phyloP scores from a whole-genome alignment of 352 stramenopile species.

The Globisporangium acanthophoron region DNA sequence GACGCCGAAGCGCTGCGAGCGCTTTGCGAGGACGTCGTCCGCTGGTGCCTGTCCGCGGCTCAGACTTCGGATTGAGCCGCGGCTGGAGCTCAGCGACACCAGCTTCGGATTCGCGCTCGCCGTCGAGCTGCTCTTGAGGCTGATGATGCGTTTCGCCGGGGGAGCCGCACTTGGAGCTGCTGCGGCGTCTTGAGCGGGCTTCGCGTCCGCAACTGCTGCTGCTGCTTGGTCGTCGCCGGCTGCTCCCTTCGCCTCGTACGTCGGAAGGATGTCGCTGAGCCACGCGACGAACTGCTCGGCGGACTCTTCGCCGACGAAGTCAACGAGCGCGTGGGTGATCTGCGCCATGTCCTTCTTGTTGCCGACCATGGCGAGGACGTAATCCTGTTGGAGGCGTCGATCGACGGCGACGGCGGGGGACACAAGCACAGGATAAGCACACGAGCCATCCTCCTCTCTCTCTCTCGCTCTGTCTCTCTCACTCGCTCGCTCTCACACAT shows the following conservation, averaged over 20 bases:
- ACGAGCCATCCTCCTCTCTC: constrained; percentile 14
- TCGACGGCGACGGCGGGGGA: constrained; percentile 9
- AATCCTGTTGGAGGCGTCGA: constrained; percentile 44
- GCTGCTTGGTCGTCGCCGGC: constrained; percentile 2
- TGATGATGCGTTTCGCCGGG: constrained; percentile 51
- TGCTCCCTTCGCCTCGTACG: constrained; percentile 31
- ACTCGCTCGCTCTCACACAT: constrained; percentile 5
- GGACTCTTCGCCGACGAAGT: constrained; percentile 81
- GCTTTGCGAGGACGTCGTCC: constrained; percentile 53
- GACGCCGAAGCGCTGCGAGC: constrained; percentile 72
- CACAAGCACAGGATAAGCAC: constrained; percentile 29
- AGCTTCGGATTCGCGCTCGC: constrained; percentile 38
- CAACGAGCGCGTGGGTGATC: constrained; percentile 74
- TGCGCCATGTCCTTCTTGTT: constrained; percentile 86
- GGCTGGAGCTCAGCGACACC: constrained; percentile 32
- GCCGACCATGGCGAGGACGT: constrained; percentile 81
- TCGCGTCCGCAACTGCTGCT: constrained; percentile 4
- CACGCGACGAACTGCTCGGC: constrained; percentile 68
- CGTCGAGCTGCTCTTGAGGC: constrained; percentile 38
- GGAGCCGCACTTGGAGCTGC: constrained; percentile 5
- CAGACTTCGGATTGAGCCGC: constrained; percentile 50
- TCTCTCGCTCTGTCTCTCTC: constrained; percentile 7
- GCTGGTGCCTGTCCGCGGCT: constrained; percentile 35
- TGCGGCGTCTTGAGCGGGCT: constrained; percentile 10
- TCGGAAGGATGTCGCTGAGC: constrained; percentile 50